Evolutionary conservation across 176 grass and related monocot genomes (phyloP).

Genomic region (Cenchrus americanus): DNA sequence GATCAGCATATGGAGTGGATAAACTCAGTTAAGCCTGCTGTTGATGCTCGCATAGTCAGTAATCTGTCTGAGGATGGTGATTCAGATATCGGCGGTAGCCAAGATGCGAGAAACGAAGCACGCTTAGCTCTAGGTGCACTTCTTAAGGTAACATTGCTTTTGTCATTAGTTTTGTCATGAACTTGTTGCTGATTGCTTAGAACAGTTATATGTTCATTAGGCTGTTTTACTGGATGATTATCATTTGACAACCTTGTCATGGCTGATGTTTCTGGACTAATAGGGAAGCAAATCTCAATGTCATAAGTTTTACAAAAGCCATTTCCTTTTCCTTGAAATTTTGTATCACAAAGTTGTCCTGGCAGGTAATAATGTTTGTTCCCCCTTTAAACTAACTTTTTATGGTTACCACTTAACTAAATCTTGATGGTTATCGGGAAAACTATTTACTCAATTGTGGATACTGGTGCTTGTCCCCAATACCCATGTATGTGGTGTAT

Average conservation of each 20-base stretch:
- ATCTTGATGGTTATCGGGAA: neutral
- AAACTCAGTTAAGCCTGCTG: constrained; percentile 60
- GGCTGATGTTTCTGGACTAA: neutral
- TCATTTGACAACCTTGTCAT: constrained; percentile 12
- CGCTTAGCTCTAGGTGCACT: constrained; percentile 68
- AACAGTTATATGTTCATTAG: constrained; percentile 2
- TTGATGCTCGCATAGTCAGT: constrained; percentile 70
- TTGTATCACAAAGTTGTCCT: neutral
- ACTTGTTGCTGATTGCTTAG: constrained; percentile 22
- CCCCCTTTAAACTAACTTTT: neutral
- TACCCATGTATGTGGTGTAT: neutral
- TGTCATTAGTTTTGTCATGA: neutral
- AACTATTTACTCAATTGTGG: neutral
- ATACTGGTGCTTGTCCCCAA: neutral
- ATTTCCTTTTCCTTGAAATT: neutral
- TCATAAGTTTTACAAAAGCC: neutral
- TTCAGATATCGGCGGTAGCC: constrained; percentile 48
- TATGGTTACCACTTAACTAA: neutral
- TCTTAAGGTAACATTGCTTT: constrained; percentile 71
- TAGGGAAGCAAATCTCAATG: neutral
- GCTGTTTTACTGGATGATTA: constrained; percentile 10
- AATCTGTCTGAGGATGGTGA: constrained; percentile 53
- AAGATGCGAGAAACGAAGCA: constrained; percentile 68
- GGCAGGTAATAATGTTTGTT: constrained; percentile 7
- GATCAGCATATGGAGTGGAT: constrained; percentile 91